These are phyloP conservation scores for Debaryomyces tyrocola DNA, from an alignment of 805 yeast species.

Conservation along the genomic window DNA sequence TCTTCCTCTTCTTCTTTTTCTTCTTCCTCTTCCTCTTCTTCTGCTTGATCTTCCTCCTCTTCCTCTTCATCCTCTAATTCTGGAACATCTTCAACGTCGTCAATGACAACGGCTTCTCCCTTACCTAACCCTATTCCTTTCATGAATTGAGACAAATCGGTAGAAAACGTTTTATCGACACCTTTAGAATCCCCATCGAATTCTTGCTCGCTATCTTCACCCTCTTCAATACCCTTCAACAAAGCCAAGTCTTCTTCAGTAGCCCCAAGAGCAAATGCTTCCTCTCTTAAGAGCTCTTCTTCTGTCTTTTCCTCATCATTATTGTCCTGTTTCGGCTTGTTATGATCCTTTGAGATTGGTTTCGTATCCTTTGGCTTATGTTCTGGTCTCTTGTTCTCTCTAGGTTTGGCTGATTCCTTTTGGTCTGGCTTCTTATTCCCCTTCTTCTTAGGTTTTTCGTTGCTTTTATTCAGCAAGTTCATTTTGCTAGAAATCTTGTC, in stretches of 20 bases:
- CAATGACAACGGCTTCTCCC: conserved; percentile 32
- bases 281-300: conserved; percentile 55
- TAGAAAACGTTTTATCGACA: conserved; percentile 43
- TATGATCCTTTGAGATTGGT: neutral
- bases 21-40: conserved; percentile 19
- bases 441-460: conserved; percentile 18
- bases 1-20: neutral
- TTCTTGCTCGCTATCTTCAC: conserved; percentile 53
- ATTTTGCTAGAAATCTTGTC: conserved; percentile 63
- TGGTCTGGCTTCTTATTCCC: conserved; percentile 4
- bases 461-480: conserved; percentile 5
- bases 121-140: conserved; percentile 63
- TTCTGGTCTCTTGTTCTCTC: conserved; percentile 9
- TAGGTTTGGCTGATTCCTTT: conserved; percentile 4
- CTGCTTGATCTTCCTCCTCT: conserved; percentile 32
- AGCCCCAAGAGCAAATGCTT: conserved; percentile 83
- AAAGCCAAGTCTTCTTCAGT: conserved; percentile 76
- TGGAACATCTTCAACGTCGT: conserved; percentile 28
- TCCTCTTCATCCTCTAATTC: conserved; percentile 28
- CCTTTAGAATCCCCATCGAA: conserved; percentile 43
- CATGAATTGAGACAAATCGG: conserved; percentile 63
- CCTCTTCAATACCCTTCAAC: conserved; percentile 54
- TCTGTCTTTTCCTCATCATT: conserved; percentile 11
- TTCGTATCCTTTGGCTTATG: neutral
- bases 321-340: neutral